Percentiles rank a stretch among this genome's conserved stretches.
Conservation (phyloP, 306 rosid genomes). For the Lathyrus oleraceus region DNA sequence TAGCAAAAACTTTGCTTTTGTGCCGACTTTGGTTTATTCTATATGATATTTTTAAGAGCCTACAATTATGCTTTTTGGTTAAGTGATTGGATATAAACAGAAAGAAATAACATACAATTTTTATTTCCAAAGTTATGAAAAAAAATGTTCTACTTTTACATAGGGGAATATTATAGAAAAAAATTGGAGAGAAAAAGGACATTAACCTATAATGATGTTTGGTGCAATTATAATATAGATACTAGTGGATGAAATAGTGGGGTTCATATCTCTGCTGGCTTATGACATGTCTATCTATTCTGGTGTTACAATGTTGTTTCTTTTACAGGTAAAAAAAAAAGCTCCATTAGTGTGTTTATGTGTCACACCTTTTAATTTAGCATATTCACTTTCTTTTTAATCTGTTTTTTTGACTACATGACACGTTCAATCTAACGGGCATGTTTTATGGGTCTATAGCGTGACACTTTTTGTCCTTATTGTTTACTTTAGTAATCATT, state of each 20-base stretch:
- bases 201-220: not conserved
- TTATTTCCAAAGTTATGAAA: not conserved
- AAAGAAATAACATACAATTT: too few species aligned
- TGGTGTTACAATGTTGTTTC: not conserved
- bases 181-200: not conserved
- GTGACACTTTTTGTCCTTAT: conserved; percentile 38
- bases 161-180: not conserved
- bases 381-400: not conserved
- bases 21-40: not conserved
- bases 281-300: conserved; percentile 11
- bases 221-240: too few species aligned
- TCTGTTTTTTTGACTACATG: not conserved
- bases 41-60: not conserved
- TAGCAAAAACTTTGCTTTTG: conserved; percentile 12
- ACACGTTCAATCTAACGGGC: not conserved
- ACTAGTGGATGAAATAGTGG: conserved; percentile 19
- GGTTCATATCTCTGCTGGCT: conserved; percentile 31
- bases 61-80: too few species aligned
- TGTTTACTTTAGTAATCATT: conserved; percentile 32
- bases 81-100: too few species aligned
- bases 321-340: conserved; percentile 33
- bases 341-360: conserved; percentile 39
- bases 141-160: not conserved
- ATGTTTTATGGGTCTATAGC: conserved; percentile 25
- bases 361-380: not conserved